Base-by-base conservation (phyloP, 164 flowering plant species). In the Cinnamomum micranthum region DNA sequence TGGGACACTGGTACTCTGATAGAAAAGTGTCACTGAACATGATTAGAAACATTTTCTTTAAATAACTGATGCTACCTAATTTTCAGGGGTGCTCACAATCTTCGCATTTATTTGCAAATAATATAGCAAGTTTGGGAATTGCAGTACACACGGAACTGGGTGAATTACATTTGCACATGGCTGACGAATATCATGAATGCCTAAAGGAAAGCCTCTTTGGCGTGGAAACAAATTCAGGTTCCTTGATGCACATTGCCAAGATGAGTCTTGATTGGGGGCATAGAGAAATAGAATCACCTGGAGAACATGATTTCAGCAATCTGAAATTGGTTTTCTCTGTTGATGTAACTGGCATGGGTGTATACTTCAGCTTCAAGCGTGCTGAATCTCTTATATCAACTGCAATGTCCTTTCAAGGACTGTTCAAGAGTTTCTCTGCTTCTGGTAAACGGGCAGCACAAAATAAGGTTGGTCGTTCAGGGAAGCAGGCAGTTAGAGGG, bases 111-210 rank as follows among this genome's bases (percentile, higher is more conserved):
- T 91, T 87, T 85, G 98, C 98, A 64, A 96, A 96, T 81, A 91
- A 96, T 79, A 87, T 94, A 80, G 88, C 99, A 33, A 88, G 79
- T 78, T 78, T 77, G 33, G 94, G 94, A 74, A 85, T 88, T 74
- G 73, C 93, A 2, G 85, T 90, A 47, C 98, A 94, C 72, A 76
- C 85, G 87, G 99, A 96, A 81, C 87, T 96, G 77, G 98, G 97
- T 71, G 98, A 96, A 77, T 73, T 96, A 28, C 95, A 91, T 89
- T 82, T 96, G 81, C 90, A 92, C 77, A 77, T 91, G 89, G 91
- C 92, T 52, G 95, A 94, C 86, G 99, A 94, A 77, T 89, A 96
- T 86, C 94, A 88, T 77, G 97, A 92, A 80, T 86, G 89, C 84
- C 77, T 85, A 80, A 92, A 88, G 80, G 98, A 91, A 79, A 87